A percentile compares a stretch with the other conserved stretches of the same genome.
Evolutionary conservation across 2,329 filamentous ascomycete species (phyloP).

Genomic region (Fusarium musae): DNA sequence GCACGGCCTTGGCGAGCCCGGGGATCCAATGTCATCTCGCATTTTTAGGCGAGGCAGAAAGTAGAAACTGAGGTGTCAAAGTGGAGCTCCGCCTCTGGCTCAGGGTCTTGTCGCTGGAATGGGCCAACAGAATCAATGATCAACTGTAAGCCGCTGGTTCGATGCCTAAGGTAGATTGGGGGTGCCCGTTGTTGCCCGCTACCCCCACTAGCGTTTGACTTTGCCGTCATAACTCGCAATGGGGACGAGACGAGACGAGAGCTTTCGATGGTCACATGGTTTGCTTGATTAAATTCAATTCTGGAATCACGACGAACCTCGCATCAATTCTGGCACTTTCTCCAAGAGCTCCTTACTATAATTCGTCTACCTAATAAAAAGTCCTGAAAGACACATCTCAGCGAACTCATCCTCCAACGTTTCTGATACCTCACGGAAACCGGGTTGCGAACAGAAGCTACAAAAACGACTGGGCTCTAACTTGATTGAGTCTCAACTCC

Average conservation of each 20-base stretch:
- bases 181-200: slow-evolving; percentile 10
- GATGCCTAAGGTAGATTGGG: neutral
- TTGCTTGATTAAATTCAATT: slow-evolving; percentile 20
- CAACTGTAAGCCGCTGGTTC: slow-evolving; percentile 15
- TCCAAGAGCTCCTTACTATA: neutral
- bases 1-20: slow-evolving; percentile 38
- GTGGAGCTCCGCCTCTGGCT: neutral
- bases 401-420: slow-evolving; percentile 47
- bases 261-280: slow-evolving; percentile 25
- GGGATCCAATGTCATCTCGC: slow-evolving; percentile 43
- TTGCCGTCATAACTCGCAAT: slow-evolving; percentile 18
- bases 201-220: slow-evolving; percentile 10
- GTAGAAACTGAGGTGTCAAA: slow-evolving; percentile 12
- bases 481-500: slow-evolving; percentile 32
- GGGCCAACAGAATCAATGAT: neutral
- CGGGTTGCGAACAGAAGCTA: slow-evolving; percentile 47
- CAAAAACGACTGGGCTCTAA: slow-evolving; percentile 46
- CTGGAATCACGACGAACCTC: slow-evolving; percentile 26
- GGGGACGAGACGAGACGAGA: neutral
- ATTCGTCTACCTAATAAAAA: neutral
- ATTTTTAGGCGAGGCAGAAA: slow-evolving; percentile 31
- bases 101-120: neutral
- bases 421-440: neutral
- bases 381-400: slow-evolving; percentile 37
- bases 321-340: slow-evolving; percentile 21